These are phyloP conservation scores for Mortierella alpina DNA, from an alignment of 192 early-diverging fungal species.

Conservation along the genomic window DNA sequence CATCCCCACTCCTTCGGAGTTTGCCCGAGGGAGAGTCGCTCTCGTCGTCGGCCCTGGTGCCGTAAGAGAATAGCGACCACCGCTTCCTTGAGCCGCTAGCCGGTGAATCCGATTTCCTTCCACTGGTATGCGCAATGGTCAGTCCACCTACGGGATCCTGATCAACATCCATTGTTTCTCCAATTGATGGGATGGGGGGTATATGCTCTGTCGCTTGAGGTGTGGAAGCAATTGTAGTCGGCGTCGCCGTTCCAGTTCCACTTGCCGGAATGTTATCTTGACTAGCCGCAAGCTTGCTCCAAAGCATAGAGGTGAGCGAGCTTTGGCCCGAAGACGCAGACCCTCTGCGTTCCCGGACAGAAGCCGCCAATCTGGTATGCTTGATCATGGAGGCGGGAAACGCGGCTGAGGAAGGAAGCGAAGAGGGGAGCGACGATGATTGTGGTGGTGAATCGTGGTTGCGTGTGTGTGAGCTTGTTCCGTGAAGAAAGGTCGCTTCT, in stretches of 20 bases:
- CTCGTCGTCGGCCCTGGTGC: conserved; percentile 10
- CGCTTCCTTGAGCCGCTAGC: conserved; percentile 14
- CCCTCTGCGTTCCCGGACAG: conserved; percentile 10
- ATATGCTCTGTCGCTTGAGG: not conserved
- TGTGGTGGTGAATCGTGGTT: not conserved
- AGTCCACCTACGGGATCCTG: not conserved
- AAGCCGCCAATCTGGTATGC: conserved; percentile 10
- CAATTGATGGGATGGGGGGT: too few relatives aligned
- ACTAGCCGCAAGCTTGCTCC: conserved; percentile 16
- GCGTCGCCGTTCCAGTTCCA: not conserved
- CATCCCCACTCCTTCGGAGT: conserved; percentile 31
- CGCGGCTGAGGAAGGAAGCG: conserved; percentile 20
- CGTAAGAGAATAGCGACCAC: conserved; percentile 45
- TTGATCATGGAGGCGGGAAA: conserved; percentile 27
- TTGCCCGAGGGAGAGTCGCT: not conserved
- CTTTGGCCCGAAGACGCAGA: conserved; percentile 26
- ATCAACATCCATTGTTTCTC: not conserved
- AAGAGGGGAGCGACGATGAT: conserved; percentile 22
- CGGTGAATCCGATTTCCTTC: not conserved
- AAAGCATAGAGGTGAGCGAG: conserved; percentile 12
- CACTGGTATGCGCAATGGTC: conserved; percentile 3
- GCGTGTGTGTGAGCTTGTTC: not conserved
- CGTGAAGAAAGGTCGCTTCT: conserved; percentile 14
- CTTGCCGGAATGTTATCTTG: conserved; percentile 8
- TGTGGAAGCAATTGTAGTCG: not conserved